These are phyloP conservation scores for Massarina eburnea DNA, from an alignment of 2,329 filamentous ascomycete species.

Conservation along the genomic window DNA sequence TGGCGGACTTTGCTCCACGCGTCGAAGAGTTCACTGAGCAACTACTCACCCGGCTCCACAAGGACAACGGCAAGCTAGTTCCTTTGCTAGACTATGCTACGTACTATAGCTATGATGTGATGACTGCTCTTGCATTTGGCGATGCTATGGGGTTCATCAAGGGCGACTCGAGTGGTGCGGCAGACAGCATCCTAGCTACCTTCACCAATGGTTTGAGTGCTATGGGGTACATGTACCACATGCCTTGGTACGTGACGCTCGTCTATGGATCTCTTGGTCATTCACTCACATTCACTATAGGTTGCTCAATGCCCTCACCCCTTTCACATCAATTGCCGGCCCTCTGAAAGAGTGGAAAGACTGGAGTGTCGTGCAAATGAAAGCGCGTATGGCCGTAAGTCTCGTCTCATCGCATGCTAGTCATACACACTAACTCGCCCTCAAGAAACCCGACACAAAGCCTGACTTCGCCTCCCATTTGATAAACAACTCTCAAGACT, in stretches of 20 bases:
- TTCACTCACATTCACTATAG: not conserved
- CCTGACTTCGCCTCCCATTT: slow-evolving; percentile 27
- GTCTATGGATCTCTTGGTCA: not conserved
- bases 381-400: slow-evolving; percentile 23
- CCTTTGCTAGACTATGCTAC: slow-evolving; percentile 46
- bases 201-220: slow-evolving; percentile 30
- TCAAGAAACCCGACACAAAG: slow-evolving; percentile 11
- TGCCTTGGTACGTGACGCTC: slow-evolving; percentile 21
- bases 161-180: slow-evolving; percentile 31
- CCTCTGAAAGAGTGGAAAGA: slow-evolving; percentile 30
- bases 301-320: slow-evolving; percentile 25
- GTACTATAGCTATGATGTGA: slow-evolving; percentile 49
- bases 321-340: slow-evolving; percentile 20
- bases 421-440: slow-evolving; percentile 11
- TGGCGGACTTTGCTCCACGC: slow-evolving; percentile 21
- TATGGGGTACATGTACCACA: slow-evolving; percentile 27
- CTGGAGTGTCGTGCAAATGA: slow-evolving; percentile 25
- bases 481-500: slow-evolving; percentile 21
- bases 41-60: slow-evolving; percentile 17
- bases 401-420: not conserved
- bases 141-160: slow-evolving; percentile 44
- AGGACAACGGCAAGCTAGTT: slow-evolving; percentile 30
- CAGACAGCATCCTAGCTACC: slow-evolving; percentile 28
- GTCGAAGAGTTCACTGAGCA: slow-evolving; percentile 28
- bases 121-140: slow-evolving; percentile 50